Evolutionary conservation across 768 basidiomycete genomes (phyloP), one percentile per base, ranked within the genome.

Genomic region (Hypholoma fasciculare): DNA sequence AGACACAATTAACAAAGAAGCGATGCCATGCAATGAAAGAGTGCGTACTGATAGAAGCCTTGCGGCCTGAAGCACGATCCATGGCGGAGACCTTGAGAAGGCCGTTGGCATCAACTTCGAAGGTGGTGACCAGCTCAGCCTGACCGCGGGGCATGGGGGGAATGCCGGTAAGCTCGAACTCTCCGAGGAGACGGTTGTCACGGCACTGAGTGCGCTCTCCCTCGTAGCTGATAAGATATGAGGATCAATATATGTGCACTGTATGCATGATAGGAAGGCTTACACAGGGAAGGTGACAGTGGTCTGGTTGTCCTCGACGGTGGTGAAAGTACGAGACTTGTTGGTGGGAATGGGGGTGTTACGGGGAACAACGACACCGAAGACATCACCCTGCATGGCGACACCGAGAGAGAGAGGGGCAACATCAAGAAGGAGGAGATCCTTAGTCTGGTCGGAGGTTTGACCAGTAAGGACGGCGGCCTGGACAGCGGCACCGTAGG

Each of bases 251-350:
- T 59, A 68, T 20, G 50, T 26, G n/a, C 14, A 7, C 6, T 6
- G 6, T 34, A 34, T 1, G 11, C 46, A 37, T 17, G 39, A 44
- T 12, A 37, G 44, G 16, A 26, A 62, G 40, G 71, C 86, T 70
- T 79, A 89, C 86, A 99, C 97, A 67, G 97, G 97, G 94, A 98
- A 99, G 64, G 96, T 98, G 79, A 99, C 97, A 61, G 93, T 96
- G 61, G 97, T 99, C 80, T 98, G 97, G 84, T 98, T 99, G 84
- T 99, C 97, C 86, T 99, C 97, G 63, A 99, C 97, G 54, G 97
- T 99, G 66, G 97, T 99, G 85, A 99, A 99, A 51, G 92, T 92
- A 71, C 97, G 85, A 39, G 94, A 96, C 82, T 98, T 99, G 88
- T 96, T 98, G 73, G 96, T 95, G 57, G 97, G 97, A 76, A 99